A percentile compares a stretch with the other conserved stretches of the same genome.
Conservation (phyloP, 106 monocot genomes). For the Allium sativum region DNA sequence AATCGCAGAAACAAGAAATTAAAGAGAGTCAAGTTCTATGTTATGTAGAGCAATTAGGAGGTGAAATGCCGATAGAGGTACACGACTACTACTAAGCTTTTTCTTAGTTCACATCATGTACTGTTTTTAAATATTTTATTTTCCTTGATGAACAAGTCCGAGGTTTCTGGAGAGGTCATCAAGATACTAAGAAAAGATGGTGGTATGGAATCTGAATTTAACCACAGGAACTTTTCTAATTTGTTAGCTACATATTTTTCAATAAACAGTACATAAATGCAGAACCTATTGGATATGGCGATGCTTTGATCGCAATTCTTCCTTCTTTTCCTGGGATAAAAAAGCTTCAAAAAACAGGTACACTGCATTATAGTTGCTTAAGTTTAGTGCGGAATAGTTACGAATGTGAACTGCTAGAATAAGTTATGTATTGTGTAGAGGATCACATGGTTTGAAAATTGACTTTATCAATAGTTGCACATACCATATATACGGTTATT, state of each 20-base stretch:
- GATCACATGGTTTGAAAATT: too few relatives aligned
- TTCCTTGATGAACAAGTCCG: constrained; percentile 27
- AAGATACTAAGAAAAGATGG: constrained; percentile 67
- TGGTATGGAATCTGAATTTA: constrained; percentile 19
- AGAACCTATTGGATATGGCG: constrained; percentile 77
- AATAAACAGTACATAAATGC: constrained; percentile 3
- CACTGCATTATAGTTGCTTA: too few relatives aligned
- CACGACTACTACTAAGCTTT: too few relatives aligned
- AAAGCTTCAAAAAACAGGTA: constrained; percentile 34
- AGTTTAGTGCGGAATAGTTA: too few relatives aligned
- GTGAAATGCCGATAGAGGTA: constrained; percentile 74
- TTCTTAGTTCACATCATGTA: too few relatives aligned
- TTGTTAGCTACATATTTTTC: not conserved
- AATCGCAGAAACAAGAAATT: constrained; percentile 49
- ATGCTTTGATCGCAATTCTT: constrained; percentile 61
- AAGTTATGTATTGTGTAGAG: too few relatives aligned
- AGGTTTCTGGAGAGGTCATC: constrained; percentile 70
- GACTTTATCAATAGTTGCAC: too few relatives aligned
- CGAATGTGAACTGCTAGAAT: too few relatives aligned
- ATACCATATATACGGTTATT: too few relatives aligned
- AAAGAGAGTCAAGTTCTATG: constrained; percentile 72
- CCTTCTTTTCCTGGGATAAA: constrained; percentile 75
- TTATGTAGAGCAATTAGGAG: constrained; percentile 68
- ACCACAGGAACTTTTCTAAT: not conserved
- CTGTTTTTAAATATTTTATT: too few relatives aligned